Evolutionary conservation across 805 yeast species (phyloP), one percentile per base, ranked within the genome.

Genomic region (Yamadazyma sp.): DNA sequence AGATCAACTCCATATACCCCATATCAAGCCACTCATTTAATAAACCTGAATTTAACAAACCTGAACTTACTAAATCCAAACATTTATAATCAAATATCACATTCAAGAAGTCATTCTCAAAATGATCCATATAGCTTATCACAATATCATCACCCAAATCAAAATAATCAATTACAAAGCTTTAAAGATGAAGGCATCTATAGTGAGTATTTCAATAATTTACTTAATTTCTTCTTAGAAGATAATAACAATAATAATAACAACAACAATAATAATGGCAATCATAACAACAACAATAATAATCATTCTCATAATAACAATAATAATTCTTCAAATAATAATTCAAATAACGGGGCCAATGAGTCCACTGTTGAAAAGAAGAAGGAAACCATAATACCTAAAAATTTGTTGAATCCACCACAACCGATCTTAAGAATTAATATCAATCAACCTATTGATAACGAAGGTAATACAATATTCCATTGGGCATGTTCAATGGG

Each of bases 401-500:
- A 64, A 16, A 63, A 73, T 34, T 52, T 80, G 18, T 55, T 67
- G 20, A 60, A 67, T 33, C 83, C 85, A 5, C 89, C 91, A 1
- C 60, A 65, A 23, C 72, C 73, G 7, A 39, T 63, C 2, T 43
- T 52, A n/a, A 75, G 77, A 47, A 76, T 86, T 23, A 74, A 78
- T 40, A 69, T 89, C 33, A 93, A 87, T 51, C 86, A 87, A 22
- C 81, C 96, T 1, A 85, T 94, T 29, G 99, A 94, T 59, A 94
- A 86, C 48, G 78, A 82, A 39, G 97, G 98, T 0, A 93, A 93
- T 53, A 83, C 96, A 0, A 87, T 96, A 0, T 69, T 93, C 38
- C 99, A 93, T 59, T 86, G 98, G 94, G 94, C 97, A 3, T 80
- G 97, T 11, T 86, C 97, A 0, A 71, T 93, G 56, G 98, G 95